Percentiles rank a stretch among this genome's conserved stretches.
Conservation (phyloP, 106 monocot genomes). For the Acorus gramineus region DNA sequence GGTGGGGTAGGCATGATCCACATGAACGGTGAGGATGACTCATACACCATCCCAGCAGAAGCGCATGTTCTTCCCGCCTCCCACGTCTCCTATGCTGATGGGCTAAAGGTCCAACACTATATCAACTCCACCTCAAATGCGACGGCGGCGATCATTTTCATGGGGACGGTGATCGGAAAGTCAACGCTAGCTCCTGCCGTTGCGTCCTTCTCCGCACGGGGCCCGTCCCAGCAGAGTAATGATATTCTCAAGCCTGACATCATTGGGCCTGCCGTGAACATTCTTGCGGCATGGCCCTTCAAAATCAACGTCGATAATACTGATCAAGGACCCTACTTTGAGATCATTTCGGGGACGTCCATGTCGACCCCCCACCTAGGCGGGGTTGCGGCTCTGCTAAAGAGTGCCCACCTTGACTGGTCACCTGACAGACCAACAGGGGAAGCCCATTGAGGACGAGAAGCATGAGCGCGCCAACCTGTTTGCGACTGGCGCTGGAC, state of each 20-base stretch:
- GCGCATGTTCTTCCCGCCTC: constrained; percentile 16
- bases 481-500: no score
- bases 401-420: no score
- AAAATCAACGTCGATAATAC: no score
- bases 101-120: constrained; percentile 6
- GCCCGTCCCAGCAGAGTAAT: not conserved
- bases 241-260: constrained; percentile 4
- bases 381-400: no score
- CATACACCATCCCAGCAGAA: constrained; percentile 13
- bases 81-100: constrained; percentile 7
- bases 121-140: constrained; percentile 1
- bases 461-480: no score
- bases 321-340: no score
- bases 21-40: constrained; percentile 2
- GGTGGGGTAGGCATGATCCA: constrained; percentile 30
- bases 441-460: no score
- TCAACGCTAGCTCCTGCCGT: not conserved
- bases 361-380: no score
- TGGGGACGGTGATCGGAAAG: no score
- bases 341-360: no score
- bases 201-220: constrained; percentile 1
- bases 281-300: not conserved
- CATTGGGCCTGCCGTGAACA: not conserved
- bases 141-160: not conserved
- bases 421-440: no score